Conservation (phyloP, 306 rosid species). For the Sicyos edulis region DNA sequence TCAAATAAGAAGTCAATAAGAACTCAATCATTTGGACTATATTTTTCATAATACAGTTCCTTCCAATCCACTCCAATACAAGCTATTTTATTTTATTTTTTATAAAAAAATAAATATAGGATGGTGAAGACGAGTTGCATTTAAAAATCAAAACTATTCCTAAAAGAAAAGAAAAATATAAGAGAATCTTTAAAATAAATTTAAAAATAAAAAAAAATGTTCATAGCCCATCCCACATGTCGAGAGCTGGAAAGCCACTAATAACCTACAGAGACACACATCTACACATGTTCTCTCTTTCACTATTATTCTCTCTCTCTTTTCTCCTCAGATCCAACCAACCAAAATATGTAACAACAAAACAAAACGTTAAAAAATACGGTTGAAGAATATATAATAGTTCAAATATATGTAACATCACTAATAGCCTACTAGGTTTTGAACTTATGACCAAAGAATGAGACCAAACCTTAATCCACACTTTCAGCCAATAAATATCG, state of each 20-base stretch:
- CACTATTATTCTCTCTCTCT: not conserved
- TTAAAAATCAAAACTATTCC: not conserved
- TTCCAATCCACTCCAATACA: not conserved
- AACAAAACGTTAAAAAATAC: too few species aligned
- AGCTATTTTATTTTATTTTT: not conserved
- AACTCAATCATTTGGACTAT: too few species aligned
- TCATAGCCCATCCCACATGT: conserved; percentile 20
- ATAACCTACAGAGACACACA: not conserved
- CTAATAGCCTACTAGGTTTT: too few species aligned
- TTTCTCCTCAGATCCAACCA: conserved; percentile 1
- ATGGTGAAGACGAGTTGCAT: conserved; percentile 5
- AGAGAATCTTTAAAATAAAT: conserved; percentile 8
- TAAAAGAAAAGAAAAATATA: not conserved
- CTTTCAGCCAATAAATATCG: too few species aligned
- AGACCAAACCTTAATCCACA: too few species aligned
- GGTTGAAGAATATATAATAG: too few species aligned
- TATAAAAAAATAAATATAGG: too few species aligned
- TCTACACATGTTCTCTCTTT: conserved; percentile 9
- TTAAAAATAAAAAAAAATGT: not conserved
- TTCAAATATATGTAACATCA: too few species aligned
- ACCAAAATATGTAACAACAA: not conserved
- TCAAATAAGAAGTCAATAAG: too few species aligned
- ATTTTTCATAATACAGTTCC: not conserved
- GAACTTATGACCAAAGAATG: too few species aligned
- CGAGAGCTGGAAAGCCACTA: conserved; percentile 20